A percentile compares a stretch with the other conserved stretches of the same genome.
Conservation (phyloP, 1,284 basidiomycete genomes). For the Sporisorium scitamineum region DNA sequence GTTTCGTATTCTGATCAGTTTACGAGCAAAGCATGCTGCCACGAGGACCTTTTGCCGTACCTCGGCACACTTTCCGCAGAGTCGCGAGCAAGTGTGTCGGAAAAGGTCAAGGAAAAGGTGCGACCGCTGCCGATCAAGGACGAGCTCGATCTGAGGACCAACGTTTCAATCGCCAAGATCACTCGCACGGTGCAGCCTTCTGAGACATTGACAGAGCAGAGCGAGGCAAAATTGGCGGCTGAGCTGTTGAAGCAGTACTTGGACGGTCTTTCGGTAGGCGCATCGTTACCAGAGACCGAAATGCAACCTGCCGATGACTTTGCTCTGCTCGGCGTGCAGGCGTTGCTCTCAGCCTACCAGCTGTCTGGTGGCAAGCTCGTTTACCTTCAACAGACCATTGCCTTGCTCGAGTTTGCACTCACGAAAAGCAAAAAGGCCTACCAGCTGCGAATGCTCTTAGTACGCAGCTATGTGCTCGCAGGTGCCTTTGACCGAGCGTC, state of each 20-base stretch:
- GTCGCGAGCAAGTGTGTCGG: slow-evolving; percentile 60
- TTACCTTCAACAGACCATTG: slow-evolving; percentile 26
- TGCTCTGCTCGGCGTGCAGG: slow-evolving; percentile 79
- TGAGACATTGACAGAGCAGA: slow-evolving; percentile 11
- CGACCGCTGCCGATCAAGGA: slow-evolving; percentile 19
- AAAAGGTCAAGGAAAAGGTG: neutral
- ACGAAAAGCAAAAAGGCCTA: slow-evolving; percentile 55
- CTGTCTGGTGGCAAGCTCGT: slow-evolving; percentile 17
- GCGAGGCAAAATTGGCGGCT: slow-evolving; percentile 15
- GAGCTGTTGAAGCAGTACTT: slow-evolving; percentile 71
- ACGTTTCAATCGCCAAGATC: slow-evolving; percentile 51
- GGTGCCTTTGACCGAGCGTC: slow-evolving; percentile 41
- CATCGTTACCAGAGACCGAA: slow-evolving; percentile 78
- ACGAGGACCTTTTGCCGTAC: slow-evolving; percentile 83
- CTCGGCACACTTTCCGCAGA: slow-evolving; percentile 71
- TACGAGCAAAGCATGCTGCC: slow-evolving; percentile 84
- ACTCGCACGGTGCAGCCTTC: slow-evolving; percentile 26
- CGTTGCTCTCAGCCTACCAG: slow-evolving; percentile 74
- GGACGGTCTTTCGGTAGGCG: slow-evolving; percentile 76
- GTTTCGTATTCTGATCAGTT: slow-evolving; percentile 78
- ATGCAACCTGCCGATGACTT: slow-evolving; percentile 89
- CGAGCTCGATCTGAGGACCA: slow-evolving; percentile 30
- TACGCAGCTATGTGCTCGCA: slow-evolving; percentile 43
- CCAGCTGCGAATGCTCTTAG: slow-evolving; percentile 52
- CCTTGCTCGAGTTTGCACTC: slow-evolving; percentile 44